Conservation (phyloP, 2,329 filamentous ascomycete species). For the Teratosphaeriaceae sp. region DNA sequence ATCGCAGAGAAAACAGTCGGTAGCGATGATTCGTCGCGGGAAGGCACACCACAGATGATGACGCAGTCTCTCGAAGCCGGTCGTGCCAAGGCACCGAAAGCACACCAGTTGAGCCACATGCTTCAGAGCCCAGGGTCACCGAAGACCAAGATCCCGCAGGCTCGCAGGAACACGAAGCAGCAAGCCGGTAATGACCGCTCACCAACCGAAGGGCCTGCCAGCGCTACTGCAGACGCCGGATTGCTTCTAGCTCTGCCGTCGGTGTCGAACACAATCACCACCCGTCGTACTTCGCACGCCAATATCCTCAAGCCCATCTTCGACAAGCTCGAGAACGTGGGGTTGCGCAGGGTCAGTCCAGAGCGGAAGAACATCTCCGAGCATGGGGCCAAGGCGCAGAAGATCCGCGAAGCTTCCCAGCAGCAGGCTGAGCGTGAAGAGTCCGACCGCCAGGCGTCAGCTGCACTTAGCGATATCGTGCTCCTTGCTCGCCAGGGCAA, state of each 20-base stretch:
- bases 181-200: not conserved
- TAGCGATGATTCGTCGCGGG: not conserved
- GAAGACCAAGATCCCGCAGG: conserved; percentile 2
- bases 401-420: not conserved
- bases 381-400: not conserved
- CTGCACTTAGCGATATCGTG: not conserved
- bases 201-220: not conserved
- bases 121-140: no score
- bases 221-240: not conserved
- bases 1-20: not conserved
- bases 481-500: conserved; percentile 1
- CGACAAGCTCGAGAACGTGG: conserved; percentile 11
- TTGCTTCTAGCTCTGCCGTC: not conserved
- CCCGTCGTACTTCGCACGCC: conserved; percentile 12
- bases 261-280: conserved; percentile 8
- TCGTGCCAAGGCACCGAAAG: not conserved
- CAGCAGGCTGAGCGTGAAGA: not conserved
- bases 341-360: conserved; percentile 4
- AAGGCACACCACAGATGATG: not conserved
- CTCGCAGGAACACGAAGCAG: not conserved
- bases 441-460: not conserved
- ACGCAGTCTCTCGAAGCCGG: not conserved
- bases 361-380: not conserved
- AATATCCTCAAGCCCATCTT: conserved; percentile 13
- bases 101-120: no score